Evolutionary conservation across 148 eudicot genomes (phyloP), one percentile per base, ranked within the genome.

Genomic region (Fagopyrum homotropicum): DNA sequence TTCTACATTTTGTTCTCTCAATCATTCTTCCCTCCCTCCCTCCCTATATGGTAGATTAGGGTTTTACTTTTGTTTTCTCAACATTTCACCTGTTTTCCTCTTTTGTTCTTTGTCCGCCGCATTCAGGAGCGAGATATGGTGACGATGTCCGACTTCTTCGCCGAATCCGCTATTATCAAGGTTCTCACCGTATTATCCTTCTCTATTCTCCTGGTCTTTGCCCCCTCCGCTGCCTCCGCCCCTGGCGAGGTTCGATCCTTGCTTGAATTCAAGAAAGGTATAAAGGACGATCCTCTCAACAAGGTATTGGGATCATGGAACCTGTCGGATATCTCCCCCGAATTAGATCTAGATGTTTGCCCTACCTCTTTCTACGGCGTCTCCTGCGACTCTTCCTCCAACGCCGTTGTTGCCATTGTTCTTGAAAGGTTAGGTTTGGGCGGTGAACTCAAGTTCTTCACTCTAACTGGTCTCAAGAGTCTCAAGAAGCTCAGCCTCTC

Each of bases 211-310:
- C 43, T 45, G 46, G 17, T 66, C 43, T 9, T 66, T 45, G 45
- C 43, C 7, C 45, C 43, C 47, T 14, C 46, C 15, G 40, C 71
- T 40, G 40, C 69, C 45, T 16, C 71, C 71, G 47, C 78, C 4
- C 40, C 40, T 35, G 88, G 83, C 14, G 98, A 93, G 73, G 68
- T 93, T 68, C 84, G 86, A 26, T 85, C 98, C 19, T 81, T 90
- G 0, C 83, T 92, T 22, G 98, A 95, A 85, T 95, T 95, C 90
- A 86, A 71, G 29, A 95, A 95, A 66, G 98, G 98, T 69, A 88
- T 95, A 78, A 75, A 66, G 43, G 10, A 3, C 6, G 98, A 95
- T 81, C 98, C 97, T 1, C 47, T 70, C 1, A 69, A 73, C 1
- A 82, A 78, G 72, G 72, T 93, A 55, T 35, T 26, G 54, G 16